phyloP scores from a whole-genome alignment of 441 rosid species.

The Codiaeum variegatum region DNA sequence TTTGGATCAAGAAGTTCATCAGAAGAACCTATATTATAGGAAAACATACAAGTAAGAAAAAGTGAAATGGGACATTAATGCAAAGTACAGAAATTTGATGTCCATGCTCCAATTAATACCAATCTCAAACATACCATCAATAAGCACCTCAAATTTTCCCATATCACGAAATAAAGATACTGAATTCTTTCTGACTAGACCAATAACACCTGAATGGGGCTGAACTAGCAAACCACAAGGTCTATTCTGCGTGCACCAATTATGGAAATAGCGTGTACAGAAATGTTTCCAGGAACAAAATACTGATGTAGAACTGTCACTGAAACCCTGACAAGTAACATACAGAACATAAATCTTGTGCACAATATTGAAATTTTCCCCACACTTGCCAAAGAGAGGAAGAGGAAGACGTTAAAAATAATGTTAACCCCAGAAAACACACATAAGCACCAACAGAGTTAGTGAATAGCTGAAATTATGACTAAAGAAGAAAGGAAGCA shows the following conservation, averaged over 20 bases:
- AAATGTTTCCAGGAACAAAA: slow-evolving; percentile 78
- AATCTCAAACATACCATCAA: slow-evolving; percentile 54
- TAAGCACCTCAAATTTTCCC: slow-evolving; percentile 65
- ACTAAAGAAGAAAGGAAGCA: slow-evolving; percentile 15
- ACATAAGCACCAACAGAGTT: not conserved
- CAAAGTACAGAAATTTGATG: not conserved
- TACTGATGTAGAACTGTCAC: slow-evolving; percentile 47
- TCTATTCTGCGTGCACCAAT: slow-evolving; percentile 86
- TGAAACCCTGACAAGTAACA: slow-evolving; percentile 51
- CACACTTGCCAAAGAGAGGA: slow-evolving; percentile 9
- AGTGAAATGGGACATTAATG: not conserved
- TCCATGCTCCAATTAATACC: slow-evolving; percentile 11
- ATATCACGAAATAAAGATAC: slow-evolving; percentile 66
- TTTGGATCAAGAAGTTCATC: slow-evolving; percentile 46
- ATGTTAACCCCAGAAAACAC: not conserved
- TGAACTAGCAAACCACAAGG: slow-evolving; percentile 66
- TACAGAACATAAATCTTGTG: slow-evolving; percentile 24
- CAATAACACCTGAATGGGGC: slow-evolving; percentile 57
- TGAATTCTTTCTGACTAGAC: slow-evolving; percentile 81
- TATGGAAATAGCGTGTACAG: slow-evolving; percentile 65
- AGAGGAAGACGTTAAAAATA: slow-evolving; percentile 7
- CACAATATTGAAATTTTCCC: slow-evolving; percentile 17
- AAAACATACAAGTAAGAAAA: slow-evolving; percentile 17
- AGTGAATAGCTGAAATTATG: not conserved
- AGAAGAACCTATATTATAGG: slow-evolving; percentile 46